Evolutionary conservation across 2,329 filamentous ascomycete species (phyloP), one percentile per base, ranked within the genome.

Genomic region (Talaromyces sp.): DNA sequence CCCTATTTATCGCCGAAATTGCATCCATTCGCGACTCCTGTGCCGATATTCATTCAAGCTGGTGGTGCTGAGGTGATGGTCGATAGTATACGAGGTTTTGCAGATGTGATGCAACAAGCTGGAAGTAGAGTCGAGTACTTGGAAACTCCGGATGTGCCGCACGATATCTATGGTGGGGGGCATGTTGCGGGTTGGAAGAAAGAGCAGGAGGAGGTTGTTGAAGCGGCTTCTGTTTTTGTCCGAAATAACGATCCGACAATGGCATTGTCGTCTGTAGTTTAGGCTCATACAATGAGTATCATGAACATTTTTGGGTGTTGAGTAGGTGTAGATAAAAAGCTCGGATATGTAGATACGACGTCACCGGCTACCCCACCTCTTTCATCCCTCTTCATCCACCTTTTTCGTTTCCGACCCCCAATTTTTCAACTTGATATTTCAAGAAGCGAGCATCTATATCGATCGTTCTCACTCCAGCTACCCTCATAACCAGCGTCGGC

Each of bases 121-220:
- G 62, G 43, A 2, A 68, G 68, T 56, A 37, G 13, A 3, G 47
- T 65, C 48, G 64, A 68, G 50, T 57, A 66, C 64, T 19, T 68
- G 9, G 68, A 69, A 33, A 37, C 65, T 2, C 64, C 64, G 19
- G 61, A 60, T 33, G 50, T 65, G 52, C 67, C 68, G 43, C 69
- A 70, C 60, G 69, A 70, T 65, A 54, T 70, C 5, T 70, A 69
- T 62, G 61, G 43, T 63, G 63, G 60, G n/a, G 69, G 65, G 4
- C 14, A 43, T 4, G 11, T 68, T 22, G 62, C 69, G 4, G 69
- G 67, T 22, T 70, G 68, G 64, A 37, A 37, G 13, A 64, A 62
- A 9, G 65, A 69, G 33, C 67, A 68, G 48, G 57, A 62, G n/a
- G 64, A 66, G 11, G 10, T 63, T 27, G 37, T 64, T 14, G 45